These are phyloP conservation scores for Aschersonia sp. DNA, from an alignment of 2,329 filamentous ascomycete species.

Conservation along the genomic window DNA sequence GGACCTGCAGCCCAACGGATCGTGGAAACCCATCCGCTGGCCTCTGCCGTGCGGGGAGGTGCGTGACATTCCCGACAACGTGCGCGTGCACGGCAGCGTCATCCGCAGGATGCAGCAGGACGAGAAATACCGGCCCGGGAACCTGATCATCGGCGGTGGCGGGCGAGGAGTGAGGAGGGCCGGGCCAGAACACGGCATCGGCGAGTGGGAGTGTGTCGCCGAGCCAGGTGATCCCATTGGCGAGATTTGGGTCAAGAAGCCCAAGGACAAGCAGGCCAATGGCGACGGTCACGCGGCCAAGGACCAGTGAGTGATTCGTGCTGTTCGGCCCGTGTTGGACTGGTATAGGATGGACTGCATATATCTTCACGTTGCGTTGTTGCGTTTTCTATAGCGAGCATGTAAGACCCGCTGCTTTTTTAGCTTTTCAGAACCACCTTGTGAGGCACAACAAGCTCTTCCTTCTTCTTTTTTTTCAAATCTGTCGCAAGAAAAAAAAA, in stretches of 20 bases:
- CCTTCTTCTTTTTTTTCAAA: too few species aligned
- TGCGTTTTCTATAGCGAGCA: too few species aligned
- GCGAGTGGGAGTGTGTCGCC: constrained; percentile 55
- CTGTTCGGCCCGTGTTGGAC: too few species aligned
- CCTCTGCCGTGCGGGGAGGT: constrained; percentile 66
- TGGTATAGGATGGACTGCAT: too few species aligned
- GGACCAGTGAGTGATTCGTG: background rate
- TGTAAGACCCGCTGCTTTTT: too few species aligned
- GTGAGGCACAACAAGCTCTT: too few species aligned
- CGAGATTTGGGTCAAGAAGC: constrained; percentile 43
- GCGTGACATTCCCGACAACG: constrained; percentile 58
- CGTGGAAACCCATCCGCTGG: constrained; percentile 71
- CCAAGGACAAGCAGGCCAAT: background rate
- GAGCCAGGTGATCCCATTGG: constrained; percentile 53
- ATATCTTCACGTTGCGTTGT: too few species aligned
- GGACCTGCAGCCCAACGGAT: constrained; percentile 58
- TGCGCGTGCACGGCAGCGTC: constrained; percentile 59
- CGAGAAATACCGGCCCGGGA: constrained; percentile 56
- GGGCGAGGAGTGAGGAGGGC: constrained; percentile 53
- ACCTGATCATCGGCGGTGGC: constrained; percentile 66
- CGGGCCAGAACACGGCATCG: constrained; percentile 48
- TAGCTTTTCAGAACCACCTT: too few species aligned
- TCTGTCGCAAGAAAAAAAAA: too few species aligned
- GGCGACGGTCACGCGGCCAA: background rate
- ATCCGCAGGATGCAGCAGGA: constrained; percentile 56